These are phyloP conservation scores for Globisporangium abappressorium DNA, from an alignment of 352 stramenopile species.

Conservation along the genomic window DNA sequence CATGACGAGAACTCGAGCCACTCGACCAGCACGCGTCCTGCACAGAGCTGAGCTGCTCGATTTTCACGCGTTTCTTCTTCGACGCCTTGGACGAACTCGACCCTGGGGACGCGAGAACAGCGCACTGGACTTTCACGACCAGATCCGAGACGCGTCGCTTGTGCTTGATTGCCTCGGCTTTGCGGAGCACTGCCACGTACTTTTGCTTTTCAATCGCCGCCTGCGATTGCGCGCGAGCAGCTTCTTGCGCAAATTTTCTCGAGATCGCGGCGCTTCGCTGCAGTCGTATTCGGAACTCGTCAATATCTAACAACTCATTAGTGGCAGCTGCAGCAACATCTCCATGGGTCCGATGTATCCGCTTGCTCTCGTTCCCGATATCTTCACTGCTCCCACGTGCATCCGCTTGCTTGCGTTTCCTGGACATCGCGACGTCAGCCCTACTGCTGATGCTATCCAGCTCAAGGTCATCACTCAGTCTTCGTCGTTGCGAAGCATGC, in stretches of 20 bases:
- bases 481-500: conserved; percentile 5
- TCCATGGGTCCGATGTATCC: conserved; percentile 20
- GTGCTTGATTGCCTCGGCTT: conserved; percentile 43
- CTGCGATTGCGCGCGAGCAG: conserved; percentile 27
- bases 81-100: conserved; percentile 27
- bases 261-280: conserved; percentile 46
- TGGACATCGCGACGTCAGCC: not conserved
- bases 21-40: conserved; percentile 35
- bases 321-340: conserved; percentile 2
- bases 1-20: not conserved
- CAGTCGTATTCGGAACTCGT: conserved; percentile 73
- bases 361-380: conserved; percentile 16
- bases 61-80: conserved; percentile 35
- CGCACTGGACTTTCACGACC: conserved; percentile 59
- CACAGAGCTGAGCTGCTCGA: conserved; percentile 43
- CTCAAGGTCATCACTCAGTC: conserved; percentile 1
- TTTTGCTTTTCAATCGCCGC: conserved; percentile 45
- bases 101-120: conserved; percentile 40
- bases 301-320: conserved; percentile 22
- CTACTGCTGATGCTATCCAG: not conserved
- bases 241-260: conserved; percentile 33
- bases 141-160: conserved; percentile 56
- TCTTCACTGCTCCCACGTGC: conserved; percentile 22
- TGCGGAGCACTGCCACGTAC: conserved; percentile 38
- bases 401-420: conserved; percentile 15